Conservation (phyloP, 2,329 filamentous ascomycete species). For the Aurifilum marmelostoma region DNA sequence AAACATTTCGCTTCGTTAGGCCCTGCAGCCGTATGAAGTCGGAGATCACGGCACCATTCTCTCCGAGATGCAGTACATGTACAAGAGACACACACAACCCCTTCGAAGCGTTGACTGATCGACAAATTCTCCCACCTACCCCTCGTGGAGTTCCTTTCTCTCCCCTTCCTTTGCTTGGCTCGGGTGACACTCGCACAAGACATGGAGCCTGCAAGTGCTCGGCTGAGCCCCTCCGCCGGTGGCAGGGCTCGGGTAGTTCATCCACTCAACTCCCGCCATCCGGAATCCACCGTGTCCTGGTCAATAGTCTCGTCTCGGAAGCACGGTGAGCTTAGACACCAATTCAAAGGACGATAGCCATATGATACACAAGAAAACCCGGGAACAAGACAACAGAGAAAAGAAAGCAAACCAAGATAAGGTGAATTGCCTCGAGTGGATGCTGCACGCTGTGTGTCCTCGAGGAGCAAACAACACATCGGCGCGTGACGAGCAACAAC, state of each 20-base stretch:
- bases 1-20: background rate
- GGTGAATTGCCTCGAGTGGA: background rate
- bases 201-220: constrained; percentile 24
- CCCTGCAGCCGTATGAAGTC: background rate
- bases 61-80: background rate
- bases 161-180: background rate
- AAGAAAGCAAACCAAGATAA: background rate
- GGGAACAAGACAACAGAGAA: background rate
- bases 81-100: background rate
- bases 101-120: background rate
- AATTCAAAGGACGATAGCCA: background rate
- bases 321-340: background rate
- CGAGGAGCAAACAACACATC: background rate
- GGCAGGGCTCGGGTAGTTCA: constrained; percentile 24
- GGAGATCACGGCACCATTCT: constrained; percentile 5
- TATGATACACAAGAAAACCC: background rate
- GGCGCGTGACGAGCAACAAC: background rate
- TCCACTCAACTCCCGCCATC: constrained; percentile 22
- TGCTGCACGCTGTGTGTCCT: background rate
- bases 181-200: constrained; percentile 26
- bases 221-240: constrained; percentile 17
- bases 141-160: background rate
- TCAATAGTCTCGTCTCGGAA: constrained; percentile 19
- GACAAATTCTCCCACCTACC: background rate
- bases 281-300: constrained; percentile 16